phyloP scores from a whole-genome alignment of 139 green algal genomes.

The Chlamydomonas sp. region DNA sequence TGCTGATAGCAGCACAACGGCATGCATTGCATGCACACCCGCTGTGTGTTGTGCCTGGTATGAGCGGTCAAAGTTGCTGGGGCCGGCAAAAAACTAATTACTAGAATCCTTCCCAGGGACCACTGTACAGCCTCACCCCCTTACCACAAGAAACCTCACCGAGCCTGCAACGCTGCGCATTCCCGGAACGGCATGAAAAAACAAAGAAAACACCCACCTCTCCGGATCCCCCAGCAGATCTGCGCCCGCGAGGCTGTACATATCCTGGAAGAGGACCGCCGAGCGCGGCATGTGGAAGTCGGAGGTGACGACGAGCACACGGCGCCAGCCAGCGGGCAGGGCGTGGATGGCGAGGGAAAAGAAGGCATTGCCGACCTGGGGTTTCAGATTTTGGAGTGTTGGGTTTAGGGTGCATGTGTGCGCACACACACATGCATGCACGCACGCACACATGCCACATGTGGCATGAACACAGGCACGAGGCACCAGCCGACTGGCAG shows the following conservation, averaged over 20 bases:
- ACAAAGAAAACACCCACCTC: too few relatives aligned
- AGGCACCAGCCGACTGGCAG: slow-evolving; percentile 62
- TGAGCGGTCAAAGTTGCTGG: too few relatives aligned
- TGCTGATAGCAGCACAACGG: too few relatives aligned
- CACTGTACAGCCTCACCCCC: too few relatives aligned
- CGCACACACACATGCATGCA: neutral
- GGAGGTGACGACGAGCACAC: slow-evolving; percentile 18
- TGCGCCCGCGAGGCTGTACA: slow-evolving; percentile 1
- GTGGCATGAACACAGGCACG: slow-evolving; percentile 20
- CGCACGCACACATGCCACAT: too few relatives aligned
- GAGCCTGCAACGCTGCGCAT: too few relatives aligned
- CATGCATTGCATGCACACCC: too few relatives aligned
- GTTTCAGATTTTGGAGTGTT: neutral
- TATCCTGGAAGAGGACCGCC: slow-evolving; percentile 5
- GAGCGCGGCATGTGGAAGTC: slow-evolving; percentile 13
- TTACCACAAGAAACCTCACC: too few relatives aligned
- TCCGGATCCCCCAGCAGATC: slow-evolving; percentile 10
- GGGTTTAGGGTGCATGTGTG: neutral
- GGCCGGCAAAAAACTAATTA: too few relatives aligned
- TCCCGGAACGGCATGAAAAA: too few relatives aligned
- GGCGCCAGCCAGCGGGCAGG: slow-evolving; percentile 60
- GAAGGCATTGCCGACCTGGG: slow-evolving; percentile 67
- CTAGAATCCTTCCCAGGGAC: too few relatives aligned
- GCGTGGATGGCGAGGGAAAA: slow-evolving; percentile 72
- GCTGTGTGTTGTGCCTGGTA: too few relatives aligned